Evolutionary conservation across 2,329 filamentous ascomycete species (phyloP).

Genomic region (Sphaerostilbella broomeana): DNA sequence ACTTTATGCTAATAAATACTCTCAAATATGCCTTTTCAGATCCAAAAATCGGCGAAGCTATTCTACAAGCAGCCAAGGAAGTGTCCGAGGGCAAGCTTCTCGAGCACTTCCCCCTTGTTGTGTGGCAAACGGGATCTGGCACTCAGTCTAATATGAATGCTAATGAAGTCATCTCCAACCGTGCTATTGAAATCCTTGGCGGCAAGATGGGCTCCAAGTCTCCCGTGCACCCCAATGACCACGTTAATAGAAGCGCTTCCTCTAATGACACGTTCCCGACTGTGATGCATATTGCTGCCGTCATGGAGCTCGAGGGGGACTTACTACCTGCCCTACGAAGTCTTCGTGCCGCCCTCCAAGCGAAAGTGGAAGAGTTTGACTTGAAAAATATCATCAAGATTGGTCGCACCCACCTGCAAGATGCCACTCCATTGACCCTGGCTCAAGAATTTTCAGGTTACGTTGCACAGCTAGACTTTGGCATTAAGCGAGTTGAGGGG

Average conservation of each 20-base stretch:
- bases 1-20: not conserved
- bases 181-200: constrained; percentile 94
- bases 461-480: constrained; percentile 86
- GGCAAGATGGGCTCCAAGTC: constrained; percentile 94
- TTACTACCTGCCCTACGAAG: constrained; percentile 77
- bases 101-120: constrained; percentile 96
- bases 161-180: constrained; percentile 99
- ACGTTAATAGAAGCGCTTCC: constrained; percentile 98
- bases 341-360: constrained; percentile 76
- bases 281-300: constrained; percentile 98
- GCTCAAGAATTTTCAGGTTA: constrained; percentile 98
- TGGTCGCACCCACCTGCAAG: constrained; percentile 92
- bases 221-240: constrained; percentile 98
- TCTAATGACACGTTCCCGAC: constrained; percentile 99
- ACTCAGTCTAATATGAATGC: constrained; percentile 99
- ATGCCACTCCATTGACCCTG: constrained; percentile 90
- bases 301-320: constrained; percentile 82
- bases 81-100: constrained; percentile 89
- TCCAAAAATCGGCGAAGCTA: constrained; percentile 81
- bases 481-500: constrained; percentile 79
- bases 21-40: constrained; percentile 9
- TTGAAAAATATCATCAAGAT: constrained; percentile 94
- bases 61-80: constrained; percentile 89
- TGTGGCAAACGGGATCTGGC: constrained; percentile 98
- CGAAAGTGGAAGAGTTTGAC: constrained; percentile 83